Conservation (phyloP, 495 filamentous ascomycete species). For the Platismatia glauca region DNA sequence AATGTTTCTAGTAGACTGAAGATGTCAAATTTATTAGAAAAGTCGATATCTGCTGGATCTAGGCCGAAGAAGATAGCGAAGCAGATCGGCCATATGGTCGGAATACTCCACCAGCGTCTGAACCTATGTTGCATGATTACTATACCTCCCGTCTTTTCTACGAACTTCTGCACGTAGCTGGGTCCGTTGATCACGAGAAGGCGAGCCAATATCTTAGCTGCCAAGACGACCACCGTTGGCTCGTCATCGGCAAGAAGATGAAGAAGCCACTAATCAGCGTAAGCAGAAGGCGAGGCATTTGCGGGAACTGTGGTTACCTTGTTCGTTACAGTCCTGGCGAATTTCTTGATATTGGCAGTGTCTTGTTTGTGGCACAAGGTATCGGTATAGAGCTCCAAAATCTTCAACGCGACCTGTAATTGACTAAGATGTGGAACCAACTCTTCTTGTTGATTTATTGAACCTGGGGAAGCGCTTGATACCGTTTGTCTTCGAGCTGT, state of each 20-base stretch:
- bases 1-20: conserved; percentile 67
- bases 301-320: conserved; percentile 53
- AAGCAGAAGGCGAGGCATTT: conserved; percentile 10
- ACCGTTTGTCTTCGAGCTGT: conserved; percentile 28
- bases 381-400: conserved; percentile 75
- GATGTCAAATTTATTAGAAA: conserved; percentile 63
- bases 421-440: conserved; percentile 20
- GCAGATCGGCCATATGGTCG: conserved; percentile 77
- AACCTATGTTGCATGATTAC: conserved; percentile 70
- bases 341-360: conserved; percentile 61
- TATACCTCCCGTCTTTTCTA: conserved; percentile 77
- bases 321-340: conserved; percentile 90
- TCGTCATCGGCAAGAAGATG: conserved; percentile 87
- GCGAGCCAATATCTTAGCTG: conserved; percentile 79
- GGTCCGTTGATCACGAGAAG: conserved; percentile 71
- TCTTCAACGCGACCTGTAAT: conserved; percentile 58
- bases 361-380: conserved; percentile 69
- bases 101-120: conserved; percentile 81
- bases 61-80: conserved; percentile 82
- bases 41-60: conserved; percentile 66
- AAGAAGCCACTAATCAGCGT: conserved; percentile 68
- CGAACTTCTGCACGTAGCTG: conserved; percentile 74
- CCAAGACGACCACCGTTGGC: conserved; percentile 68
- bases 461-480: conserved; percentile 21
- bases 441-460: conserved; percentile 3